Evolutionary conservation across 2,329 filamentous ascomycete genomes (phyloP), one percentile per base, ranked within the genome.

Genomic region (Xylaria hypoxylon): DNA sequence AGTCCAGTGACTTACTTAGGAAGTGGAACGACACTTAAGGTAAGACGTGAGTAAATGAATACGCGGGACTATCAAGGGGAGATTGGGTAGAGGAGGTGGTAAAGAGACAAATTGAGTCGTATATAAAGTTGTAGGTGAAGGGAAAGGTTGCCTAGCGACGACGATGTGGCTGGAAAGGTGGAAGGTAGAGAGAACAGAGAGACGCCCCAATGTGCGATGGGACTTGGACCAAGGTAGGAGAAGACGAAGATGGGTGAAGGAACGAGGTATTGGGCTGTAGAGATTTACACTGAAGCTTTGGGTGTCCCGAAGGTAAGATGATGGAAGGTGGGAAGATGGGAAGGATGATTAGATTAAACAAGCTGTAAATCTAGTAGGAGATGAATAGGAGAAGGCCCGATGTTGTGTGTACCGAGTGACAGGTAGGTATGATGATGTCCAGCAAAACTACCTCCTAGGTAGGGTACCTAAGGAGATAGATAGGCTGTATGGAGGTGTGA

Each of bases 231-330:
- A 42, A 24, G 55, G 28, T 6, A 35, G n/a, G 55, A 47, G 38
- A 19, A 40, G 28, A n/a, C 42, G 31, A 28, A 59, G 22, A 50
- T 44, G 62, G 22, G 44, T 44, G 62, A 59, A 64, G 62, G 56
- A 22, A 48, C 56, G 19, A 53, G 24, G 40, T 13, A 56, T 60
- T n/a, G 38, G 42, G 24, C 42, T 40, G 22, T 40, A 50, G 28
- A 56, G 35, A n/a, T 13, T 33, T 45, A 52, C 28, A 10, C 47
- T 13, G 19, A 19, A 57, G 19, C 22, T 33, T 56, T 22, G n/a
- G 19, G 24, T 58, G 15, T 19, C 24, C 33, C 40, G 26, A 51
- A 19, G n/a, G 24, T 31, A 44, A 59, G n/a, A 22, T 19, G 2
- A 40, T 47, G 44, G 45, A 50, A 59, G 44, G 45, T 40, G 22